Conservation (phyloP, 306 rosid species). For the Purshia tridentata region DNA sequence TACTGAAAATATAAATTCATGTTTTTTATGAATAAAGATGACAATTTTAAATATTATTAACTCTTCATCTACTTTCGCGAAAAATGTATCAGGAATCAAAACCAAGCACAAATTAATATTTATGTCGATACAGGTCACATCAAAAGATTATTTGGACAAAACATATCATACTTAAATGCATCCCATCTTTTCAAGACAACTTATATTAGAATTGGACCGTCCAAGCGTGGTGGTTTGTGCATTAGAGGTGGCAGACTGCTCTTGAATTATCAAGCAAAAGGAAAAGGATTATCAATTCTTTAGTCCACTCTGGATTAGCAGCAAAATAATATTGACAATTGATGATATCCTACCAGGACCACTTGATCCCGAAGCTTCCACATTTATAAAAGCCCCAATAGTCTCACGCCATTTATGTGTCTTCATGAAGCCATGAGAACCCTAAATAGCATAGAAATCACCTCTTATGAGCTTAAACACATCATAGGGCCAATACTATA, state of each 20-base stretch:
- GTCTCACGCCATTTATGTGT: slow-evolving; percentile 82
- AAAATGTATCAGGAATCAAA: neutral
- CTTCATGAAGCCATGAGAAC: slow-evolving; percentile 96
- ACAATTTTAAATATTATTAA: neutral
- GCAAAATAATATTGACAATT: slow-evolving; percentile 7
- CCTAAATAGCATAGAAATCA: slow-evolving; percentile 54
- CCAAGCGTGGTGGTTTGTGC: slow-evolving; percentile 1
- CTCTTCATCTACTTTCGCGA: neutral
- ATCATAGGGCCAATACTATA: neutral
- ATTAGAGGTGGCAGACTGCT: neutral
- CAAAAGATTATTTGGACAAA: neutral
- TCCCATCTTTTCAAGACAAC: slow-evolving; percentile 5
- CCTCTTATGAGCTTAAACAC: slow-evolving; percentile 29
- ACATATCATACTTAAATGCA: neutral
- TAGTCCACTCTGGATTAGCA: neutral
- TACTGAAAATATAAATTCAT: neutral
- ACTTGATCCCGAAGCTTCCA: slow-evolving; percentile 91
- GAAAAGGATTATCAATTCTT: neutral
- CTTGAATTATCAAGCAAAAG: neutral
- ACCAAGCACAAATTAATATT: neutral
- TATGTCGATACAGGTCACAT: neutral
- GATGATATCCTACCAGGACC: slow-evolving; percentile 71
- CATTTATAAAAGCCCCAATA: slow-evolving; percentile 87
- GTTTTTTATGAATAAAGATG: neutral
- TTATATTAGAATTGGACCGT: neutral